A percentile compares a stretch with the other conserved stretches of the same genome.
These are phyloP conservation scores for Metschnikowia similis DNA, from an alignment of 805 yeast species.

Conservation along the genomic window DNA sequence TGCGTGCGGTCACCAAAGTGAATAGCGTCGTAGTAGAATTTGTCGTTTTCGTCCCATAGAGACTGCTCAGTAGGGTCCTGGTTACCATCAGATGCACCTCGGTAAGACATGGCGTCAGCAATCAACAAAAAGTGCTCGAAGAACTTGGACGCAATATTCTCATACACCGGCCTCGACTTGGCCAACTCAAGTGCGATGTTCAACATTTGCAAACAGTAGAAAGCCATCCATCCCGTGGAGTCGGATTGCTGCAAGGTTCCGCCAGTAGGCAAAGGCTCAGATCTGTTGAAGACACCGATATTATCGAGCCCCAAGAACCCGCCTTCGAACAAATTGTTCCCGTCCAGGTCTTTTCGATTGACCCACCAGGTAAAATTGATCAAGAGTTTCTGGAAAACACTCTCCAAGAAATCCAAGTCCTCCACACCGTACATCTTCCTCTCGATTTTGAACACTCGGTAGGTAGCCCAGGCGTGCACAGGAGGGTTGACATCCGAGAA, in stretches of 20 bases:
- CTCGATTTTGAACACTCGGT: slow-evolving; percentile 82
- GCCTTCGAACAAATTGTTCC: slow-evolving; percentile 89
- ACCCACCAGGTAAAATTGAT: slow-evolving; percentile 98
- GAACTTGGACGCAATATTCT: slow-evolving; percentile 89
- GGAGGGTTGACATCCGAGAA: slow-evolving; percentile 96
- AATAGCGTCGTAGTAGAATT: slow-evolving; percentile 88
- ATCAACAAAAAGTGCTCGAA: slow-evolving; percentile 88
- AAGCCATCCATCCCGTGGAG: slow-evolving; percentile 98
- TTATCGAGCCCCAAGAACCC: slow-evolving; percentile 92
- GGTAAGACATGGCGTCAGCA: slow-evolving; percentile 89
- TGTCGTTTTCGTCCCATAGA: slow-evolving; percentile 85
- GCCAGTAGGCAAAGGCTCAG: slow-evolving; percentile 91
- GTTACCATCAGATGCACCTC: slow-evolving; percentile 38
- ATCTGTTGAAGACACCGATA: slow-evolving; percentile 87
- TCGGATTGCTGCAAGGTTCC: slow-evolving; percentile 90
- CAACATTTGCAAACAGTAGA: slow-evolving; percentile 84
- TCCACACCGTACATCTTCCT: slow-evolving; percentile 77
- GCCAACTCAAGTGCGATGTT: slow-evolving; percentile 90
- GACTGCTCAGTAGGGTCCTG: slow-evolving; percentile 50
- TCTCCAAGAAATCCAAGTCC: slow-evolving; percentile 78
- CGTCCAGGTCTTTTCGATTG: slow-evolving; percentile 80
- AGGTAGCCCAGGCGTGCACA: slow-evolving; percentile 94
- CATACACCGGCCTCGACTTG: slow-evolving; percentile 78
- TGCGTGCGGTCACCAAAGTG: slow-evolving; percentile 68
- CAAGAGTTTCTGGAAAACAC: slow-evolving; percentile 88